These are phyloP conservation scores for Phytophthora brassicae DNA, from an alignment of 352 stramenopile genomes.

Conservation along the genomic window DNA sequence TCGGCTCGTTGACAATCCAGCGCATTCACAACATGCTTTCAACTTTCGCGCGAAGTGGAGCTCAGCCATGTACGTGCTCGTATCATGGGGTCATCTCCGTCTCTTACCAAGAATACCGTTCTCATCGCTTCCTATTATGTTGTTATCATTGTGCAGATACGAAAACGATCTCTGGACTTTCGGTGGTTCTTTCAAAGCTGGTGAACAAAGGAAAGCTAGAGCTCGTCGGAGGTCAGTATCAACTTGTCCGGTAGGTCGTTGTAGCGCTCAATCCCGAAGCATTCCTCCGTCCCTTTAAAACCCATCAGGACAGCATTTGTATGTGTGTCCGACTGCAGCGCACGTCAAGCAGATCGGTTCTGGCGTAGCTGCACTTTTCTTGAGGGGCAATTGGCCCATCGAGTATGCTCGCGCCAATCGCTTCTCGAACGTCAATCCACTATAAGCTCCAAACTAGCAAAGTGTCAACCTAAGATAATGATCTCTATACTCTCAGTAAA, in stretches of 20 bases:
- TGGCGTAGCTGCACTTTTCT: conserved; percentile 12
- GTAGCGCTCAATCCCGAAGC: neutral
- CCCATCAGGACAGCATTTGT: conserved; percentile 56
- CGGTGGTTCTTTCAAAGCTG: conserved; percentile 66
- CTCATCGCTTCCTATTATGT: conserved; percentile 24
- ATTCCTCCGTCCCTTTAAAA: conserved; percentile 35
- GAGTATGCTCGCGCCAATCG: conserved; percentile 59
- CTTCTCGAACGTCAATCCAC: conserved; percentile 58
- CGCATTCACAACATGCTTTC: conserved; percentile 96
- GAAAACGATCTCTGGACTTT: conserved; percentile 81
- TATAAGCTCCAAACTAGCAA: conserved; percentile 58
- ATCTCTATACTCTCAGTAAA: neutral
- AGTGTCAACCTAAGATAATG: no score
- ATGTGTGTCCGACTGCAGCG: conserved; percentile 42
- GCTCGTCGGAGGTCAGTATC: conserved; percentile 65
- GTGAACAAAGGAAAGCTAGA: conserved; percentile 74
- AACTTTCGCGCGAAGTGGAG: conserved; percentile 75
- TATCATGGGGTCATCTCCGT: neutral
- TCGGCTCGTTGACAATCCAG: conserved; percentile 90
- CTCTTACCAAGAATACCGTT: neutral
- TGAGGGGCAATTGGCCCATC: conserved; percentile 44
- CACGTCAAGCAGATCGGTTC: conserved; percentile 63
- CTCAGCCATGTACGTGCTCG: conserved; percentile 64
- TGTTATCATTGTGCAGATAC: conserved; percentile 52
- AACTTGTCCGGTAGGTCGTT: conserved; percentile 43